Evolutionary conservation across 2,329 filamentous ascomycete genomes (phyloP), one percentile per base, ranked within the genome.

Genomic region (Thielaviopsis populi): DNA sequence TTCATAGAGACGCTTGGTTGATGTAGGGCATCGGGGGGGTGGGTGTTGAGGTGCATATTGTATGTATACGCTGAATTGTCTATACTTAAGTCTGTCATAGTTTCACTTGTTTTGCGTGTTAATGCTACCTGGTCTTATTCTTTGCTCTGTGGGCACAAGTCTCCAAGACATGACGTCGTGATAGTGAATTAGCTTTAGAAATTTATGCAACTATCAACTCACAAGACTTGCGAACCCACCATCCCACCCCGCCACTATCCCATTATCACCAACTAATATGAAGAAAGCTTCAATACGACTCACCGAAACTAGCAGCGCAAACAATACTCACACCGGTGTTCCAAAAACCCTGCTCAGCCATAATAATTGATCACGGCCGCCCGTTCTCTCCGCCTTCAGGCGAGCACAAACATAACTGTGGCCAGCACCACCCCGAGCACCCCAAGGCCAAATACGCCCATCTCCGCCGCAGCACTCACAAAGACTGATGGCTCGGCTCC

Each of bases 391-490:
- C 30, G 27, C 13, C 17, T 33, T 64, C 56, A 64, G 17, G 53
- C 64, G 7, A 53, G 56, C 22, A 59, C 33, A 60, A 60, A 63
- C 41, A 65, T 60, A 10, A 50, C 7, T 2, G 59, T 48, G 6
- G 53, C 60, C 37, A 65, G 13, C 19, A 60, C 33, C 11, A 59
- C 50, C 17, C 56, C 64, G 1, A 62, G 22, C 15, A 56, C 64
- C 0, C 64, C 60, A 54, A 56, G 54, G 5, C 60, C 37, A 13
- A 63, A 41, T 4, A 42, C 40, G 15, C 60, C 33, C 7, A 62
- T 40, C 24, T 63, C 60, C 24, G 33, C 33, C 6, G 50, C 60
- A 27, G 53, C 42, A 59, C 56, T 63, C 13, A 33, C 33, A 37
- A 65, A 48, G 10, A 65, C 33, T 17, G 54, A 63, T 2, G 54